Base-by-base conservation (phyloP, 352 stramenopile species). In the Pythium sp. region DNA sequence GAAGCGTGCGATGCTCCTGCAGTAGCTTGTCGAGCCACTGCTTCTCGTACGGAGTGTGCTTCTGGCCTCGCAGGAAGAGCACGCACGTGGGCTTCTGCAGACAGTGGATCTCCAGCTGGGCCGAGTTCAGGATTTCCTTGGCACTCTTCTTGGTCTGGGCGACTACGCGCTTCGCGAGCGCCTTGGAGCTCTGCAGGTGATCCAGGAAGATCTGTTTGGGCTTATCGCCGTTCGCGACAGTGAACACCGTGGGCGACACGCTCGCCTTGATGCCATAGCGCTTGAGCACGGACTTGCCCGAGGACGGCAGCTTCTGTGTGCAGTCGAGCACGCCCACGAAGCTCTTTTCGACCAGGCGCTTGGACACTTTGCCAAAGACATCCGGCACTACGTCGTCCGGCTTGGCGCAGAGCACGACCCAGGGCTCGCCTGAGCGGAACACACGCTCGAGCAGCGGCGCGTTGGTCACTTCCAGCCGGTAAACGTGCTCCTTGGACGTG, bases 341-440 rank as follows among this genome's bases (percentile, higher is more conserved):
- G 64, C 74, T 85, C 64, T 86, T 84, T 63, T 75, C 80, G 5
- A 70, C 73, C 15, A 95, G 75, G 0, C 79, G 83, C 62, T 77
- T 68, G 58, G 86, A 72, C 55, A 83, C 80, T 58, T 94, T 84
- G 54, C 81, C 79, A 59, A 92, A 94, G 2, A 89, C 80, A 22
- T 91, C 84, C 1, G 87, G 86, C 28, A 95, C 68, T 9, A 89
- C 74, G 34, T 91, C 82, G 49, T 95, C 81, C 3, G 82, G 78
- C 15, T 81, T 78, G 14, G 77, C 73, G 68, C 87, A 95, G 11
- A 95, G 74, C 70, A 95, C 86, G 28, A 92, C 73, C 86, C 87
- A 95, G 8, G 87, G 86, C 69, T 95, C 87, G 2, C 86, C 86
- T 0, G 86, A 94, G 69, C 74, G 80, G 66, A 95, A 93, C 20